These are phyloP conservation scores for Dryadomyces quercivorus DNA, from an alignment of 2,329 filamentous ascomycete genomes.

Conservation along the genomic window DNA sequence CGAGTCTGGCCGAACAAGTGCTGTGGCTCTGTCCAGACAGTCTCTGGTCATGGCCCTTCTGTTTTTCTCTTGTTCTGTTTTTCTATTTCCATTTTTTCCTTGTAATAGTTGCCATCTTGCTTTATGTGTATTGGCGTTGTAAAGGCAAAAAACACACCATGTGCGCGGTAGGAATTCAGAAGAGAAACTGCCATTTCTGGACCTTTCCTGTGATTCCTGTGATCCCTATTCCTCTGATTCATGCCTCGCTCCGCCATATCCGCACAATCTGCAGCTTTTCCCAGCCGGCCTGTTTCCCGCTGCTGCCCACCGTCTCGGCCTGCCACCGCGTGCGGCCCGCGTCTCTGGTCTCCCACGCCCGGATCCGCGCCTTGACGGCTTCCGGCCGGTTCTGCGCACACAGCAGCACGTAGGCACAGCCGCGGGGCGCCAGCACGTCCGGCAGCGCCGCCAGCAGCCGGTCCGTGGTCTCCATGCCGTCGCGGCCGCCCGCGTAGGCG, in stretches of 20 bases:
- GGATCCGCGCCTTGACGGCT: conserved; percentile 20
- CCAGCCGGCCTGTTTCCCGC: conserved; percentile 84
- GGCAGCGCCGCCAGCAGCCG: conserved; percentile 62
- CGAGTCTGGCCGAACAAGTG: too few relatives aligned
- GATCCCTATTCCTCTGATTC: too few relatives aligned
- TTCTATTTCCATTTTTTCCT: not conserved
- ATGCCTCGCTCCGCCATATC: conserved; percentile 49
- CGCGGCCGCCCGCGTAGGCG: conserved; percentile 75
- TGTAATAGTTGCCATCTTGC: not conserved
- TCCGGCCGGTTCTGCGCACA: conserved; percentile 83
- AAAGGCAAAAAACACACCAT: not conserved
- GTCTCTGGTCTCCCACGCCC: conserved; percentile 7
- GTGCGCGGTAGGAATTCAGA: not conserved
- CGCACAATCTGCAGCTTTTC: conserved; percentile 84
- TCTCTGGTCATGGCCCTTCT: not conserved
- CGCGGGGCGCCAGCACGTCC: conserved; percentile 46
- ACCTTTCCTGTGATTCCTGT: not conserved
- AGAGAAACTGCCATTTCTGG: not conserved
- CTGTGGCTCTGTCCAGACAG: not conserved
- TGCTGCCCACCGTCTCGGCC: conserved; percentile 66
- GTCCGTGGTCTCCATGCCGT: conserved; percentile 92
- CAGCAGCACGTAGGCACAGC: conserved; percentile 79
- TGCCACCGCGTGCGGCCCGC: conserved; percentile 44
- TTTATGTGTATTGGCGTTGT: not conserved
- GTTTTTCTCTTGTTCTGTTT: too few relatives aligned